Conservation (phyloP, 192 early-diverging fungal genomes). For the Backusella tarrabulga region DNA sequence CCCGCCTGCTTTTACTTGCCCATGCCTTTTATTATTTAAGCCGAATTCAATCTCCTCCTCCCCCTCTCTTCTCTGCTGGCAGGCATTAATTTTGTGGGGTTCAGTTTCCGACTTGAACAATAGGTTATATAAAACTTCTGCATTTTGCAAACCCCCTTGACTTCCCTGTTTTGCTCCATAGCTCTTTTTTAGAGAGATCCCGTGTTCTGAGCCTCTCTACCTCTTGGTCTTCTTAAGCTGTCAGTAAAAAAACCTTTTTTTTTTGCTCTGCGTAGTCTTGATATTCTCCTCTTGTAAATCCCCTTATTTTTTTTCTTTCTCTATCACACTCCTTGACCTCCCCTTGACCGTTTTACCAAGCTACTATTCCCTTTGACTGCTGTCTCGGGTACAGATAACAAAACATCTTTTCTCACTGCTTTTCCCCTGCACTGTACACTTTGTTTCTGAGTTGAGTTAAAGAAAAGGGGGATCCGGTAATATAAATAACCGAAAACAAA, state of each 20-base stretch:
- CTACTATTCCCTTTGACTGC: background rate
- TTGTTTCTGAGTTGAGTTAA: background rate
- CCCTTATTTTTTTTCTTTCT: background rate
- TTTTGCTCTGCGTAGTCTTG: background rate
- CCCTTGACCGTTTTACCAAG: background rate
- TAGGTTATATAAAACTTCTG: background rate
- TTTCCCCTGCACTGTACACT: background rate
- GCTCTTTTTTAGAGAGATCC: background rate
- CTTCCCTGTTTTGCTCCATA: background rate
- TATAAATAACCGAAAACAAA: background rate
- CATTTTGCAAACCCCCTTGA: background rate
- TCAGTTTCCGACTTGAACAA: background rate
- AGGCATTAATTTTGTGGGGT: background rate
- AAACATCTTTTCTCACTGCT: background rate
- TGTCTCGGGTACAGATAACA: constrained; percentile 6
- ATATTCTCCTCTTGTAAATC: background rate
- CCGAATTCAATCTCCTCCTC: background rate
- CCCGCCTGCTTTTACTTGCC: background rate
- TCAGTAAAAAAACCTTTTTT: background rate
- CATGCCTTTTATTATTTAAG: background rate
- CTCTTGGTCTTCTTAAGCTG: background rate
- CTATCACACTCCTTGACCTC: background rate
- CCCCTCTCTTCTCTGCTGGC: background rate
- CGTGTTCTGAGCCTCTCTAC: background rate
- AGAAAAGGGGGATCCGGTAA: background rate